Base-by-base conservation (phyloP, 2,329 filamentous ascomycete genomes). In the Verticillium albo-atrum region DNA sequence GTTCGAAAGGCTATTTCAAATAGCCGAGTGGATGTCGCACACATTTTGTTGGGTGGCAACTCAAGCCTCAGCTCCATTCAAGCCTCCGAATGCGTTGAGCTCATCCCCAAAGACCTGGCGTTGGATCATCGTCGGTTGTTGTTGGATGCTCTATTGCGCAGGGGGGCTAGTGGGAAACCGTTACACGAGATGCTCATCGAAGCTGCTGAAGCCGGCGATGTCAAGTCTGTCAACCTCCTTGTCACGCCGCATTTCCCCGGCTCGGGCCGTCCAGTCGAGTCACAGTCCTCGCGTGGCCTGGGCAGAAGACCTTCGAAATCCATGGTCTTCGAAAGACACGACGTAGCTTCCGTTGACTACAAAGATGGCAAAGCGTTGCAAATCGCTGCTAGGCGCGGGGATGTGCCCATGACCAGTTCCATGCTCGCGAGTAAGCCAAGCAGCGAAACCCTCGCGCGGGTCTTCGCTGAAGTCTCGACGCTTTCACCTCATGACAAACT, bases 341-440 rank as follows among this genome's bases (percentile, higher is more conserved):
- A 77, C 20, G 74, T 77, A 6, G 82, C 83, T 6, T 83, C 82
- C 2, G 78, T 81, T 2, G 78, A 85, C 59, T 72, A 83, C 61
- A 79, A 79, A 55, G 76, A 76, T 4, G 82, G 82, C 0, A 68
- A 82, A 59, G 82, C 82, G 0, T 68, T 86, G 28, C 74, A 77
- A 28, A 73, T 77, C 10, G 81, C 83, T 0, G 75, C 85, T 1
- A 69, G 77, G 35, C 75, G 75, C 34, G 76, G 73, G 6, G 77
- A 84, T 59, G 60, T 73, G 2, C 64, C 71, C 1, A 78, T 85
- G 68, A 74, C 78, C 1, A 72, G 75, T 37, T 69, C 71, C 28
- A 78, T 86, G 4, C 70, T 86, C 9, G 68, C 73, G 2, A 75
- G 72, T 4, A 79, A 77, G 17, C 82, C 83, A 0, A 76, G 75